A percentile compares a stretch with the other conserved stretches of the same genome.
These are phyloP conservation scores for Saccharomyces hybrid DNA, from an alignment of 1,139 yeast genomes.

Conservation along the genomic window DNA sequence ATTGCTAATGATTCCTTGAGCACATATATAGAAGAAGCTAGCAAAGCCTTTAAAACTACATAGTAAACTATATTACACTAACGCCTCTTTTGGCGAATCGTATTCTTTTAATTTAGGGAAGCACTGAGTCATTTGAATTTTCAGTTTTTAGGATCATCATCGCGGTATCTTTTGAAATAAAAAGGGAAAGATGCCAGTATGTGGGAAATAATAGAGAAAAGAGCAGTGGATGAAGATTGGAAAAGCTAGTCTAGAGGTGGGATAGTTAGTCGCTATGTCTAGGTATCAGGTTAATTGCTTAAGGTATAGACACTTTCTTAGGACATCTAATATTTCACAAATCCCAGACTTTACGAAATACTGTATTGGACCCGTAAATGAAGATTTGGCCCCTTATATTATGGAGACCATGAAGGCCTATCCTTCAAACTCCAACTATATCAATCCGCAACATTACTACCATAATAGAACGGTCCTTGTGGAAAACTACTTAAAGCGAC, in stretches of 20 bases:
- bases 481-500: conserved; percentile 52
- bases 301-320: conserved; percentile 13
- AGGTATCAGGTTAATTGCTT: not conserved
- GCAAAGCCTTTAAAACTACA: not conserved
- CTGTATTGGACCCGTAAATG: conserved; percentile 26
- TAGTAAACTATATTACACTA: not conserved
- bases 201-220: too few relatives aligned
- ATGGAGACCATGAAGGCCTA: conserved; percentile 27
- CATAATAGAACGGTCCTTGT: conserved; percentile 61
- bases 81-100: not conserved
- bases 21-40: conserved; percentile 3
- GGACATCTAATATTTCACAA: conserved; percentile 21
- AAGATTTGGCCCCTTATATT: conserved; percentile 28
- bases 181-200: not conserved
- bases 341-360: conserved; percentile 30
- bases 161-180: not conserved
- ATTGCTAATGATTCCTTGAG: conserved; percentile 20
- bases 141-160: not conserved
- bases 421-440: conserved; percentile 31
- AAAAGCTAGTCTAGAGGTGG: not conserved
- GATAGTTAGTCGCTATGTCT: not conserved
- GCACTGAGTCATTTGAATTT: not conserved
- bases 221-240: not conserved
- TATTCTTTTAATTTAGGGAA: not conserved
- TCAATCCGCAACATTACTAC: conserved; percentile 64